A percentile compares a stretch with the other conserved stretches of the same genome.
Conservation (phyloP, 306 rosid species). For the Malus fusca region DNA sequence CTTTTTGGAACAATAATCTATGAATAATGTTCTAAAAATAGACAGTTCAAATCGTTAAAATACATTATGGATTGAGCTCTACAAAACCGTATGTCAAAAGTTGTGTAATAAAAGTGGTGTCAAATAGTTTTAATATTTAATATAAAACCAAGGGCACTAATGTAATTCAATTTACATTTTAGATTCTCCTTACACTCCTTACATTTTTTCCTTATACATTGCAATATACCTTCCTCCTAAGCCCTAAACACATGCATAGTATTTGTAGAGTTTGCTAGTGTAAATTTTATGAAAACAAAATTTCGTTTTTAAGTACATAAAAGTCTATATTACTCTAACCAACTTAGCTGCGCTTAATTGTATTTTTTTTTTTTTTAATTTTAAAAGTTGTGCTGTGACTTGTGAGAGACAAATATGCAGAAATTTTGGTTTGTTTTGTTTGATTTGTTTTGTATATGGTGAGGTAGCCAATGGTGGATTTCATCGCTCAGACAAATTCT, state of each 20-base stretch:
- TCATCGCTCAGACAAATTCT: neutral
- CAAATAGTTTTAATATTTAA: neutral
- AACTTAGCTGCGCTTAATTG: too few relatives aligned
- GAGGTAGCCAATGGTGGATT: neutral
- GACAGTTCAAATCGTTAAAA: too few relatives aligned
- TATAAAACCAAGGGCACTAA: too few relatives aligned
- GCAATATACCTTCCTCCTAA: too few relatives aligned
- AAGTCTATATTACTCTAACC: too few relatives aligned
- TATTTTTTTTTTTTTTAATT: too few relatives aligned
- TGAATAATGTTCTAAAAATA: too few relatives aligned
- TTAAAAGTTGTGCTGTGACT: too few relatives aligned
- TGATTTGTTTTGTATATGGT: neutral
- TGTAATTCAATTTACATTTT: neutral
- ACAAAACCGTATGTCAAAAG: too few relatives aligned
- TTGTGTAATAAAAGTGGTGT: too few relatives aligned
- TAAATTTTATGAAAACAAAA: neutral
- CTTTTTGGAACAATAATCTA: too few relatives aligned
- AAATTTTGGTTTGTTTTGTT: neutral
- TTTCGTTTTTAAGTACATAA: too few relatives aligned
- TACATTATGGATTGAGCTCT: fast-evolving
- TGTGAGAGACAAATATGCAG: neutral
- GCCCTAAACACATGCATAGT: neutral
- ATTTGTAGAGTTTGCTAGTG: neutral
- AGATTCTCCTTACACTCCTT: neutral
- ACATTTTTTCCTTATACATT: neutral